Conservation (phyloP, 192 early-diverging fungal species). For the Endogone sp. region DNA sequence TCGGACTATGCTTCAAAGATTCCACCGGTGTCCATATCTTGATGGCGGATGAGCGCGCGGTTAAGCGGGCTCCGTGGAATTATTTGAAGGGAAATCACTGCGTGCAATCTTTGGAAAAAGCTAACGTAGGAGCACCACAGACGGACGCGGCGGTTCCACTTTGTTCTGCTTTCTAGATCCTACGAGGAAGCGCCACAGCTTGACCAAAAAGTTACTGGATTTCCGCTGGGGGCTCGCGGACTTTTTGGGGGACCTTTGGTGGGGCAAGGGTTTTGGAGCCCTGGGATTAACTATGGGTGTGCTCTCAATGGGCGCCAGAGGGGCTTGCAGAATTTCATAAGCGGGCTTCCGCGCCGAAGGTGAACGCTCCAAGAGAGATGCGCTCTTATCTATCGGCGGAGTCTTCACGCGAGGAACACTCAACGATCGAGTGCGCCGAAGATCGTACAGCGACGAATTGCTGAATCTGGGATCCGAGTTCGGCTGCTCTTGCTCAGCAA, state of each 20-base stretch:
- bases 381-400: background rate
- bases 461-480: background rate
- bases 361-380: background rate
- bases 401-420: background rate
- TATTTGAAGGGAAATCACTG: background rate
- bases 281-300: background rate
- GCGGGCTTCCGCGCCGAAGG: background rate
- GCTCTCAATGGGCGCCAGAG: background rate
- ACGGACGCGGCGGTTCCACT: background rate
- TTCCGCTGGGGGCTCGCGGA: background rate
- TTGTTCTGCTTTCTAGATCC: background rate
- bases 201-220: background rate
- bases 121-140: background rate
- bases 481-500: constrained; percentile 4
- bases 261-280: background rate
- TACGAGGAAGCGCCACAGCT: background rate
- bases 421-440: background rate
- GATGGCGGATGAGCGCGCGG: background rate
- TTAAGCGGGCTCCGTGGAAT: background rate
- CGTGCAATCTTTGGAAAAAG: background rate
- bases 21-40: background rate
- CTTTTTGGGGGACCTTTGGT: background rate
- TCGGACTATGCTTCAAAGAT: background rate
- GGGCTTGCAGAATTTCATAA: no score
- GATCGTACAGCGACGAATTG: background rate